Percentiles rank a stretch among this genome's conserved stretches.
Evolutionary conservation across 768 basidiomycete genomes (phyloP).

Genomic region (Cystoderma amianthinum): DNA sequence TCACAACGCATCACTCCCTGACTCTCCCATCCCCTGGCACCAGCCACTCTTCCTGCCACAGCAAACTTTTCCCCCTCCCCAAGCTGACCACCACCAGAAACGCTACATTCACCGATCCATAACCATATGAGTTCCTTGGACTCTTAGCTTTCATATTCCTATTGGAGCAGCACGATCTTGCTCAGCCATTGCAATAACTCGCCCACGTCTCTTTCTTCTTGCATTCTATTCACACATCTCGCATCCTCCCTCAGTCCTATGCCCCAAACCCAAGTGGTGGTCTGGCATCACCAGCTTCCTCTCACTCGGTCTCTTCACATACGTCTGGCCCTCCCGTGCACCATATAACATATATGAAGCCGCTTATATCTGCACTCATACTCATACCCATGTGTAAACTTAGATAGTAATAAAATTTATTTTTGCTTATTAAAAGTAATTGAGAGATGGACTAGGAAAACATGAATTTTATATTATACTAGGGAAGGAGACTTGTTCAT

Average conservation of each 20-base stretch:
- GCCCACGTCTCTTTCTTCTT: constrained; percentile 34
- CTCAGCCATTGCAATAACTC: constrained; percentile 10
- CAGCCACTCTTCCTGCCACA: constrained; percentile 40
- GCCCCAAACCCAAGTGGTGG: constrained; percentile 24
- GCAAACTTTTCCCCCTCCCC: constrained; percentile 26
- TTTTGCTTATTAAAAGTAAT: too few relatives aligned
- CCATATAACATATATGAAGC: constrained; percentile 42
- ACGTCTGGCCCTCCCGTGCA: constrained; percentile 34
- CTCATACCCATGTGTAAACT: too few relatives aligned
- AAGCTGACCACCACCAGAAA: constrained; percentile 36
- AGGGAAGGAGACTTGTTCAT: too few relatives aligned
- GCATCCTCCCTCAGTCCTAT: constrained; percentile 43
- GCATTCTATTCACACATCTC: constrained; percentile 61
- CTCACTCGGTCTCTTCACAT: constrained; percentile 39
- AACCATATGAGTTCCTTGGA: constrained; percentile 17
- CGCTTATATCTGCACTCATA: constrained; percentile 26
- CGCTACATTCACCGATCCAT: constrained; percentile 28
- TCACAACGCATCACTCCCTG: constrained; percentile 36
- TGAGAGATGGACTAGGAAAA: too few relatives aligned
- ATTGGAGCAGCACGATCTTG: constrained; percentile 24
- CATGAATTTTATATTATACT: too few relatives aligned
- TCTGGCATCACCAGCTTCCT: constrained; percentile 45
- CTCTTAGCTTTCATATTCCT: constrained; percentile 24
- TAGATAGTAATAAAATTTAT: too few relatives aligned
- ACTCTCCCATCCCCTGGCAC: constrained; percentile 51